A percentile compares a stretch with the other conserved stretches of the same genome.
These are phyloP conservation scores for Boletus barrowsii DNA, from an alignment of 768 basidiomycete genomes.

Conservation along the genomic window DNA sequence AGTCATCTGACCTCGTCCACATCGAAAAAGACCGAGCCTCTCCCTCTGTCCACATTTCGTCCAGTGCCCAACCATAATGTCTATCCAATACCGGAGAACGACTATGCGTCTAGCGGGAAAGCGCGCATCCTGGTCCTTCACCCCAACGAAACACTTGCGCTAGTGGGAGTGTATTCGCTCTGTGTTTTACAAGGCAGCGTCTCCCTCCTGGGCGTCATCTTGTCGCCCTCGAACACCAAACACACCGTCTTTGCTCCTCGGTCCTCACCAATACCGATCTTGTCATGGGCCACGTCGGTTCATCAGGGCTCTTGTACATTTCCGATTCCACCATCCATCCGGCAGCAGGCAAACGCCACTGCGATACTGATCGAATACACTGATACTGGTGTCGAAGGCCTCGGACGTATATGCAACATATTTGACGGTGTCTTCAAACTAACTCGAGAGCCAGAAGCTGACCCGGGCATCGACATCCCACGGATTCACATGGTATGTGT, in stretches of 20 bases:
- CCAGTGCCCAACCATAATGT: constrained; percentile 44
- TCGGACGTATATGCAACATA: constrained; percentile 59
- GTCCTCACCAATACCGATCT: constrained; percentile 70
- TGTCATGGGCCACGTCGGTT: constrained; percentile 30
- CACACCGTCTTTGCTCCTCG: constrained; percentile 72
- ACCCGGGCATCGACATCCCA: constrained; percentile 43
- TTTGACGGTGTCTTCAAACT: constrained; percentile 64
- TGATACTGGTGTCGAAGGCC: constrained; percentile 59
- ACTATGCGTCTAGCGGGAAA: background rate
- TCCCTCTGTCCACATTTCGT: constrained; percentile 47
- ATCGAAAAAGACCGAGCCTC: constrained; percentile 14
- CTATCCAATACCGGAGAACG: constrained; percentile 2
- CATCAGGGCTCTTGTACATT: constrained; percentile 12
- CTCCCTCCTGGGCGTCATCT: constrained; percentile 51
- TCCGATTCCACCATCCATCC: constrained; percentile 12
- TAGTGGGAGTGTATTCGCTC: constrained; percentile 67
- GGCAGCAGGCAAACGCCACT: constrained; percentile 23
- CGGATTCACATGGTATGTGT: constrained; percentile 48
- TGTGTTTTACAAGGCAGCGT: constrained; percentile 62
- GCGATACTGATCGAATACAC: constrained; percentile 59
- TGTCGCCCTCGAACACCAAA: constrained; percentile 37
- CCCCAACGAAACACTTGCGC: constrained; percentile 50
- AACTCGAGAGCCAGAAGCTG: constrained; percentile 28
- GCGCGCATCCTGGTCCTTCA: constrained; percentile 44
- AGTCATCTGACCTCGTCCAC: background rate